Conservation (phyloP, 192 early-diverging fungal species). For the Chytriomyces hyalinus region DNA sequence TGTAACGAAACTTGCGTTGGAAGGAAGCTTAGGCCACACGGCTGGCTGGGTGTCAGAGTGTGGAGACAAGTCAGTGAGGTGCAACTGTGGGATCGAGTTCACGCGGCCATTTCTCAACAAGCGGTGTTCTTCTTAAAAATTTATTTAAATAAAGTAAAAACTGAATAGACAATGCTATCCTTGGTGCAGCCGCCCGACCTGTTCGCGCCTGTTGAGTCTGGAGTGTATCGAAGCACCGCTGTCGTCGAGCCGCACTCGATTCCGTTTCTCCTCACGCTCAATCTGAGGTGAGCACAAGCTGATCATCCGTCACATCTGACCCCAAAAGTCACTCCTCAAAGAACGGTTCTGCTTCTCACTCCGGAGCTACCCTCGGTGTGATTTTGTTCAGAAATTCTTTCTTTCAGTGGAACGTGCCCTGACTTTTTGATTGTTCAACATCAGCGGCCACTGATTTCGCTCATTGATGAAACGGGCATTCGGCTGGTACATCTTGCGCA, state of each 20-base stretch:
- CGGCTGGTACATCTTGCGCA: background rate
- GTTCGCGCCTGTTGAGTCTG: slow-evolving; percentile 88
- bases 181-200: slow-evolving; percentile 58
- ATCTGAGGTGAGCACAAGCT: slow-evolving; percentile 58
- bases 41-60: no score
- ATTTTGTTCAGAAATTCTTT: background rate
- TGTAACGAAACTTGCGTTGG: no score
- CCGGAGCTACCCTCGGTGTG: slow-evolving; percentile 60
- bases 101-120: no score
- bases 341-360: slow-evolving; percentile 76
- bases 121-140: no score
- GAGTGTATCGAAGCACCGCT: slow-evolving; percentile 84
- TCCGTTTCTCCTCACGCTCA: slow-evolving; percentile 78
- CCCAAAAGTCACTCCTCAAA: no score
- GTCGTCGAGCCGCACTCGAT: slow-evolving; percentile 71
- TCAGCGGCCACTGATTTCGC: slow-evolving; percentile 3
- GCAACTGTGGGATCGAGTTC: no score
- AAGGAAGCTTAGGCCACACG: no score
- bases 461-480: slow-evolving; percentile 15
- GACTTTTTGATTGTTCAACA: background rate
- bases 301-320: no score
- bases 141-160: no score
- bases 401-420: background rate
- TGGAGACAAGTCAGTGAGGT: no score
- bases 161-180: no score